phyloP scores from a whole-genome alignment of 768 basidiomycete species.

The Boletales sp. region DNA sequence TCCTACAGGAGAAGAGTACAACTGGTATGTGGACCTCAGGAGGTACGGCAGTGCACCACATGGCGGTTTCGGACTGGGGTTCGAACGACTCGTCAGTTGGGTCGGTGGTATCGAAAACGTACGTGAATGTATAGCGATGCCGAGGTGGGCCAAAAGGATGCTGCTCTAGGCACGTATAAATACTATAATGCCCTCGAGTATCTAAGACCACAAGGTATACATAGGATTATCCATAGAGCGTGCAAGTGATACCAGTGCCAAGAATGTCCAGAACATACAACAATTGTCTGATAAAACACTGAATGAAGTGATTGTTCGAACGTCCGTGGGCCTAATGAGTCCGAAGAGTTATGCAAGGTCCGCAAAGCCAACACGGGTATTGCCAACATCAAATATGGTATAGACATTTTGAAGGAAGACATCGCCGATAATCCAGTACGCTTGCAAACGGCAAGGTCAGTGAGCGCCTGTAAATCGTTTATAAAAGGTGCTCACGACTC shows the following conservation, averaged over 20 bases:
- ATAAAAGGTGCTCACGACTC: slow-evolving; percentile 7
- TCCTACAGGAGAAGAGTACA: slow-evolving; percentile 36
- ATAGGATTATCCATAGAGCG: too few species aligned
- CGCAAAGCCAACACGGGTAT: slow-evolving; percentile 41
- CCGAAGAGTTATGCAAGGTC: slow-evolving; percentile 18
- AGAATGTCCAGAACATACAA: neutral
- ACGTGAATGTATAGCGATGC: slow-evolving; percentile 91
- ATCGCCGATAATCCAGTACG: slow-evolving; percentile 33
- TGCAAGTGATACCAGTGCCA: neutral
- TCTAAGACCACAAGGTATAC: too few species aligned
- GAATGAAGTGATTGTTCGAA: too few species aligned
- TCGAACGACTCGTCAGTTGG: slow-evolving; percentile 88
- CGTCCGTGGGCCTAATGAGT: neutral
- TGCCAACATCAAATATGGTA: slow-evolving; percentile 29
- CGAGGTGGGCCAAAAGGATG: slow-evolving; percentile 83
- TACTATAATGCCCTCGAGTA: too few species aligned
- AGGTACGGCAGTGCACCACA: slow-evolving; percentile 86
- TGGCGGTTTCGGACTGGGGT: slow-evolving; percentile 95
- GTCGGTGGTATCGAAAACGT: slow-evolving; percentile 85
- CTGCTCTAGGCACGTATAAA: slow-evolving; percentile 39
- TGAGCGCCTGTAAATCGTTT: neutral
- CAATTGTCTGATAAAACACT: slow-evolving; percentile 1
- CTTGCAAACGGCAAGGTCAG: slow-evolving; percentile 12
- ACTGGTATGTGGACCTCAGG: slow-evolving; percentile 83
- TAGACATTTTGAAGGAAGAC: slow-evolving; percentile 34